Evolutionary conservation across 164 flowering plant genomes (phyloP).

Genomic region (Cinnamomum micranthum): DNA sequence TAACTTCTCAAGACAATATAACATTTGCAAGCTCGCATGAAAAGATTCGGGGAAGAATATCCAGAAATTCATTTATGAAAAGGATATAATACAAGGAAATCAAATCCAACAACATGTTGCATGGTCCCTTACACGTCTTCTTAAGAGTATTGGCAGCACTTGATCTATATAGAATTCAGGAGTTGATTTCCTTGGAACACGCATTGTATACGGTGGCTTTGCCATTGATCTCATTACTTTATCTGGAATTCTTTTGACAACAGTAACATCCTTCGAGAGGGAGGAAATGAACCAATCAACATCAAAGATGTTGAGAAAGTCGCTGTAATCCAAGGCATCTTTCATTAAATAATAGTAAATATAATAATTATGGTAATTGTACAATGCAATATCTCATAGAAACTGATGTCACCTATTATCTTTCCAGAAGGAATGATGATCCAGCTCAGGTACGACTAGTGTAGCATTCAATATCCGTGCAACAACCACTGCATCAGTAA

Average conservation of each 20-base stretch:
- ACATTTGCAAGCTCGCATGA: neutral
- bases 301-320: slow-evolving; percentile 80
- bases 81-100: neutral
- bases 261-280: slow-evolving; percentile 83
- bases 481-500: slow-evolving; percentile 96
- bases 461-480: slow-evolving; percentile 97
- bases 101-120: slow-evolving; percentile 5
- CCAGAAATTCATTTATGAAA: neutral
- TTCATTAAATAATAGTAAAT: neutral
- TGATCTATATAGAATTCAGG: slow-evolving; percentile 87
- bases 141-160: slow-evolving; percentile 85
- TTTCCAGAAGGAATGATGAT: slow-evolving; percentile 95
- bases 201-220: slow-evolving; percentile 96
- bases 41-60: neutral
- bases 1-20: neutral
- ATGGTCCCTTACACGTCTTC: slow-evolving; percentile 72
- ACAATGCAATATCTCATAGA: neutral
- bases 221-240: slow-evolving; percentile 88
- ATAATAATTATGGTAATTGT: neutral
- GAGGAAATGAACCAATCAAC: slow-evolving; percentile 88
- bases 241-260: slow-evolving; percentile 80
- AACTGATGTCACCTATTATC: slow-evolving; percentile 69
- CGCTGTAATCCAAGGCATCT: slow-evolving; percentile 55
- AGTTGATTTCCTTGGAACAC: slow-evolving; percentile 90
- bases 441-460: slow-evolving; percentile 87